Percentiles rank a stretch among this genome's conserved stretches.
These are phyloP conservation scores for Anastatica hierochuntica DNA, from an alignment of 345 rosid species.

Conservation along the genomic window DNA sequence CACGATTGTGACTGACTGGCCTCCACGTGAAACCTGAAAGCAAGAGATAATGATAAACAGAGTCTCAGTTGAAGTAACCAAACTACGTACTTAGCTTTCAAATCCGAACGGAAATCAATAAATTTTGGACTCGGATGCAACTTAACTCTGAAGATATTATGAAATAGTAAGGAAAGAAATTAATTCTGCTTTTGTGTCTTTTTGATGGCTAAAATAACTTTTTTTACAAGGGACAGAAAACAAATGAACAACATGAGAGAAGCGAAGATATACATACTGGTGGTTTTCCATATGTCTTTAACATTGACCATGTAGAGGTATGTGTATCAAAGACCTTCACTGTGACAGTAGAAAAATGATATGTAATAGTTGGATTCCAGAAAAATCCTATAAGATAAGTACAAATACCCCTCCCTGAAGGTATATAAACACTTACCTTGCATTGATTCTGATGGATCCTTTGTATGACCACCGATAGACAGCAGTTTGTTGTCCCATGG, in stretches of 20 bases:
- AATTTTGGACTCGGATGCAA: neutral
- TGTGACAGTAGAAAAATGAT: conserved; percentile 31
- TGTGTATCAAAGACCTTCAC: conserved; percentile 82
- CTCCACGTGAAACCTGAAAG: conserved; percentile 88
- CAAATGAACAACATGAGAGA: conserved; percentile 8
- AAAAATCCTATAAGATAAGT: neutral
- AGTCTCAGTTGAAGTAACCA: neutral
- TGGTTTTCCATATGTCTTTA: conserved; percentile 92
- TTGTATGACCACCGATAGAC: conserved; percentile 89
- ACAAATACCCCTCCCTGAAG: neutral
- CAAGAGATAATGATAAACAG: conserved; percentile 14
- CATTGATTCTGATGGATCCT: conserved; percentile 80
- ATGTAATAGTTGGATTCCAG: conserved; percentile 3
- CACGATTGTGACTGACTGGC: conserved; percentile 85
- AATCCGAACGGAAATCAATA: neutral
- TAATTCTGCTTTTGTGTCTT: too few relatives aligned
- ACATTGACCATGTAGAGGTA: conserved; percentile 64
- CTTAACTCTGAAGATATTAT: conserved; percentile 14
- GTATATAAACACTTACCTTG: conserved; percentile 41
- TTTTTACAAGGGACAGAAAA: conserved; percentile 3
- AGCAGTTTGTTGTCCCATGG: conserved; percentile 89
- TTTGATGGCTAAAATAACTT: too few relatives aligned
- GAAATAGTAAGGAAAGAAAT: conserved; percentile 21
- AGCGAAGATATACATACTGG: conserved; percentile 62
- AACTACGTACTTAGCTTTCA: neutral